These are phyloP conservation scores for Pyronema omphalodes DNA, from an alignment of 495 filamentous ascomycete species.

Conservation along the genomic window DNA sequence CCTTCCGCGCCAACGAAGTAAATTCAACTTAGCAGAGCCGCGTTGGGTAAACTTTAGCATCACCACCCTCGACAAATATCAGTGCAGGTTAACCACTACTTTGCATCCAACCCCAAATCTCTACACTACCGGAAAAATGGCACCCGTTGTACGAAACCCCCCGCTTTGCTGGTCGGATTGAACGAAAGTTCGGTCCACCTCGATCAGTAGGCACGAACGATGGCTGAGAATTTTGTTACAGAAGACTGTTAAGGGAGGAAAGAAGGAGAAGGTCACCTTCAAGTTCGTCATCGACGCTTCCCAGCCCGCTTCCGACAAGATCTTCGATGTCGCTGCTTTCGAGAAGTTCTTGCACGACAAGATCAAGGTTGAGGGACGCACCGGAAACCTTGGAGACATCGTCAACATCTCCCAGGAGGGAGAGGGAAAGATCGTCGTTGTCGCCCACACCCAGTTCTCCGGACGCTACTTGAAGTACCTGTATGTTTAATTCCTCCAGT, in stretches of 20 bases:
- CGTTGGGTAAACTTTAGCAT: neutral
- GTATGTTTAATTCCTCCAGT: constrained; percentile 39
- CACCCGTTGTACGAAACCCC: constrained; percentile 9
- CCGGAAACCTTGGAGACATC: constrained; percentile 89
- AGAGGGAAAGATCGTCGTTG: constrained; percentile 94
- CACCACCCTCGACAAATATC: neutral
- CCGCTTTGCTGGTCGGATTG: constrained; percentile 11
- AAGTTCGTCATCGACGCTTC: constrained; percentile 98
- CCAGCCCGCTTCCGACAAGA: constrained; percentile 95
- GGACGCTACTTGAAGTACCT: constrained; percentile 99
- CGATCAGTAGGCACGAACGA: constrained; percentile 83
- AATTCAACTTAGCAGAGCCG: constrained; percentile 23
- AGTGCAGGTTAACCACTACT: constrained; percentile 10
- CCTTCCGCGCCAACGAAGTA: neutral
- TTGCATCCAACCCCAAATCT: constrained; percentile 19
- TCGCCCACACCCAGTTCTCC: constrained; percentile 93
- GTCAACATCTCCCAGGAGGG: constrained; percentile 75
- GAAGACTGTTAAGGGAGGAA: constrained; percentile 42
- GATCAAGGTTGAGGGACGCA: constrained; percentile 97
- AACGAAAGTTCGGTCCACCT: constrained; percentile 24
- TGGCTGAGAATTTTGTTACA: constrained; percentile 37
- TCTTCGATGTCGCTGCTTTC: constrained; percentile 97
- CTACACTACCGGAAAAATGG: neutral
- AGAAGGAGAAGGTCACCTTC: constrained; percentile 43
- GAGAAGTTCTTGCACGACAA: constrained; percentile 99